These are phyloP conservation scores for Amphirosellinia nigrospora DNA, from an alignment of 495 filamentous ascomycete genomes.

Conservation along the genomic window DNA sequence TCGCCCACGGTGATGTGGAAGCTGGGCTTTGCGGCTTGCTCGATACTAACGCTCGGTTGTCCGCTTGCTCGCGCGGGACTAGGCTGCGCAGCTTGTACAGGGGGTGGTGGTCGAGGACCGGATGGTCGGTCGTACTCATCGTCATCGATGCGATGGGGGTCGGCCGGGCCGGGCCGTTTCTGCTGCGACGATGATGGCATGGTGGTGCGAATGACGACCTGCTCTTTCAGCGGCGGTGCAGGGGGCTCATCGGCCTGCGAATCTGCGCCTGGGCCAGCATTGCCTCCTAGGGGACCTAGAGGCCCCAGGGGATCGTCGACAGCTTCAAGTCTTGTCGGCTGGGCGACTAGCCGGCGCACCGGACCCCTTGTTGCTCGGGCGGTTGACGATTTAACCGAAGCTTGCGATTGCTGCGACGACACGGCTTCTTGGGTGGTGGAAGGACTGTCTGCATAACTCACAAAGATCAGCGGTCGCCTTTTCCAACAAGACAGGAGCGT, in stretches of 20 bases:
- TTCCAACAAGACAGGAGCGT: conserved; percentile 30
- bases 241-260: conserved; percentile 72
- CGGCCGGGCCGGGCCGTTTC: conserved; percentile 59
- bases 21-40: conserved; percentile 86
- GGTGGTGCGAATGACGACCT: conserved; percentile 63
- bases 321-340: conserved; percentile 83
- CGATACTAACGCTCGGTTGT: conserved; percentile 83
- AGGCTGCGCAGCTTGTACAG: conserved; percentile 70
- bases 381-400: conserved; percentile 41
- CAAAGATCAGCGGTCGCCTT: conserved; percentile 42
- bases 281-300: conserved; percentile 76
- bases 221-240: conserved; percentile 86
- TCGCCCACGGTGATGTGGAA: conserved; percentile 96
- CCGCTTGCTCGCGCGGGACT: conserved; percentile 63
- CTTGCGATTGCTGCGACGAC: conserved; percentile 37
- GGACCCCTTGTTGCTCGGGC: conserved; percentile 39
- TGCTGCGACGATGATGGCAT: conserved; percentile 42
- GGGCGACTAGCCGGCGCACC: conserved; percentile 74
- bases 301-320: conserved; percentile 86
- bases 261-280: conserved; percentile 45
- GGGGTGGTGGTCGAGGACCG: conserved; percentile 71
- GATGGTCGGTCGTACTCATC: conserved; percentile 46
- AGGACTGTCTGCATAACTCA: conserved; percentile 25
- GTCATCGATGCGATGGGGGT: conserved; percentile 63
- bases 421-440: conserved; percentile 33